Percentiles rank a stretch among this genome's conserved stretches.
Evolutionary conservation across 129 eudicot genomes (phyloP).

Genomic region (Scalesia atractyloides): DNA sequence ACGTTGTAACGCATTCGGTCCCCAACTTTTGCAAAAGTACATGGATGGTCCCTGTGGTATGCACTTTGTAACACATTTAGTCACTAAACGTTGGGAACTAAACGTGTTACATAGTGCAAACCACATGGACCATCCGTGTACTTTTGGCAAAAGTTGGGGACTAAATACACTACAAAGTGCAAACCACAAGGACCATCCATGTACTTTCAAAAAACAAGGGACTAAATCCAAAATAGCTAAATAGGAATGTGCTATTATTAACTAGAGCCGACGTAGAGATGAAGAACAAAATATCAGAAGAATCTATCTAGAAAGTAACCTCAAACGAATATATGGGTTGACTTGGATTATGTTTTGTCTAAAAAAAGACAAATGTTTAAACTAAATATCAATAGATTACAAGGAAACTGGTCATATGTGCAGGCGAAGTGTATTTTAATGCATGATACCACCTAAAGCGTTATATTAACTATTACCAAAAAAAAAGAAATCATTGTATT

Average conservation of each 20-base stretch:
- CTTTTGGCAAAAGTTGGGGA: too few relatives aligned
- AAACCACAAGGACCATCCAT: too few relatives aligned
- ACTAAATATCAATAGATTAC: background rate
- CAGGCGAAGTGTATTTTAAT: background rate
- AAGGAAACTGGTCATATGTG: background rate
- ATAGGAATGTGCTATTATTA: background rate
- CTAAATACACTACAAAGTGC: too few relatives aligned
- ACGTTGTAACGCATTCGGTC: too few relatives aligned
- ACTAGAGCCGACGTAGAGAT: background rate
- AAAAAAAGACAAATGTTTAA: background rate
- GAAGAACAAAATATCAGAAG: background rate
- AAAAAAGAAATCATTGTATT: background rate
- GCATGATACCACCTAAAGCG: constrained; percentile 1
- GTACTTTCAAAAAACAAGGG: too few relatives aligned
- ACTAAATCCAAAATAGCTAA: background rate
- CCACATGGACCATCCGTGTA: too few relatives aligned
- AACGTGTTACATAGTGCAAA: too few relatives aligned
- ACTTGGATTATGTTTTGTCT: background rate
- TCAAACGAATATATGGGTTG: background rate
- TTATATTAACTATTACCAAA: background rate
- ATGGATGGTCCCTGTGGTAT: too few relatives aligned
- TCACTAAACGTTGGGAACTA: too few relatives aligned
- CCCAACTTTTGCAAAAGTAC: too few relatives aligned
- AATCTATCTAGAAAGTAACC: background rate
- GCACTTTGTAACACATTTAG: too few relatives aligned